These are phyloP conservation scores for Trichomonas gallinae DNA, from an alignment of 208 protist species.

Conservation along the genomic window DNA sequence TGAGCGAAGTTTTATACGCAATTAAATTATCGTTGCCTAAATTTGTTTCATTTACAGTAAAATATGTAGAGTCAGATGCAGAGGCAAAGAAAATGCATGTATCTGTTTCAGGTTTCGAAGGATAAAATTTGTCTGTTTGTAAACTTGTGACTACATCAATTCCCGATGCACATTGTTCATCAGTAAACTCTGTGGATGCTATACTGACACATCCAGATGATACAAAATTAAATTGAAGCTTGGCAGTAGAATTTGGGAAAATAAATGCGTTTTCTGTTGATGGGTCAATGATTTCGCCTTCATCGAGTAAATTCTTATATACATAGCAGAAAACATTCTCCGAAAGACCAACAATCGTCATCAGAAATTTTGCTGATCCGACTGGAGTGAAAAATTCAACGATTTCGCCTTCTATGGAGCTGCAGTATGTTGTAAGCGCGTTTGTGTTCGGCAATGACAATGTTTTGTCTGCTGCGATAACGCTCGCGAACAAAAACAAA, in stretches of 20 bases:
- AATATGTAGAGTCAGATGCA: neutral
- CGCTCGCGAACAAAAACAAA: too few species aligned
- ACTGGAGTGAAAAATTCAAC: neutral
- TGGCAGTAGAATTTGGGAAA: neutral
- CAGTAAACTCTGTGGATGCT: neutral
- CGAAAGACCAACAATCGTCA: neutral
- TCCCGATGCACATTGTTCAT: neutral
- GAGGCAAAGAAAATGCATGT: neutral
- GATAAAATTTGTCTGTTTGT: neutral
- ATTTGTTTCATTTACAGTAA: neutral
- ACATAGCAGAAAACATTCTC: neutral
- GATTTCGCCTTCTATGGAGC: neutral
- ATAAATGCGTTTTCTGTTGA: neutral
- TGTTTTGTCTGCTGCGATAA: neutral
- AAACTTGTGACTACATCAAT: neutral
- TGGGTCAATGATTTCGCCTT: neutral
- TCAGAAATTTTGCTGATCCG: neutral
- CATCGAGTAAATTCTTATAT: neutral
- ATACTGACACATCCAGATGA: neutral
- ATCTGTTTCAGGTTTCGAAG: neutral
- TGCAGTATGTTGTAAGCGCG: neutral
- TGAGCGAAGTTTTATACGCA: neutral
- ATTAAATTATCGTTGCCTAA: neutral
- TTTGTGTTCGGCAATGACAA: neutral
- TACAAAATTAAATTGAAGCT: neutral